Evolutionary conservation across 768 basidiomycete genomes (phyloP).

Genomic region (Bullera alba): DNA sequence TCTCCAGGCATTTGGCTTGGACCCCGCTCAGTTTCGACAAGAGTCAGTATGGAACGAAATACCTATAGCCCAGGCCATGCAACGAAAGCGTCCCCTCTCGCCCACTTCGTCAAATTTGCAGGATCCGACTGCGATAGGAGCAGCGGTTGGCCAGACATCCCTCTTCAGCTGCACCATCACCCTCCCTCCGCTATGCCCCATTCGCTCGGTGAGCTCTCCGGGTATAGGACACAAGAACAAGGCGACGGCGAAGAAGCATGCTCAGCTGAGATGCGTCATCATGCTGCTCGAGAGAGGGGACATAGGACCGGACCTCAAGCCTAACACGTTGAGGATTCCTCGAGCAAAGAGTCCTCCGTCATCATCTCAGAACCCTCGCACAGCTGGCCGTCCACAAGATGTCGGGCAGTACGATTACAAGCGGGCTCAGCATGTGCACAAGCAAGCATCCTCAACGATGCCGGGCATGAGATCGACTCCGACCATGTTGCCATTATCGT

Average conservation of each 20-base stretch:
- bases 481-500: background rate
- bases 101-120: too few relatives aligned
- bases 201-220: background rate
- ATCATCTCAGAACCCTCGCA: too few relatives aligned
- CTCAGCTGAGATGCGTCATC: slow-evolving; percentile 10
- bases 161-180: slow-evolving; percentile 12
- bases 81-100: too few relatives aligned
- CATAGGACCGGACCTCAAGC: slow-evolving; percentile 13
- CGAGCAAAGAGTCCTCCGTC: too few relatives aligned
- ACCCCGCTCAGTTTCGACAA: slow-evolving; percentile 4
- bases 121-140: too few relatives aligned
- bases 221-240: slow-evolving; percentile 11
- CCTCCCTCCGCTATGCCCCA: slow-evolving; percentile 6
- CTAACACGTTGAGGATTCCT: slow-evolving; percentile 6
- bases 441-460: background rate
- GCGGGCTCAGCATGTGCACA: too few relatives aligned
- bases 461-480: slow-evolving; percentile 1
- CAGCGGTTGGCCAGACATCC: too few relatives aligned
- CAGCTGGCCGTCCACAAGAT: too few relatives aligned
- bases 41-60: too few relatives aligned
- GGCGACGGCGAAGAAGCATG: slow-evolving; percentile 18
- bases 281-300: slow-evolving; percentile 11
- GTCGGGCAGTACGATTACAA: background rate
- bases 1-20: slow-evolving; percentile 13
- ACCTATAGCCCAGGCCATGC: too few relatives aligned